These are phyloP conservation scores for Phytopythium helicoides DNA, from an alignment of 352 stramenopile genomes.

Conservation along the genomic window DNA sequence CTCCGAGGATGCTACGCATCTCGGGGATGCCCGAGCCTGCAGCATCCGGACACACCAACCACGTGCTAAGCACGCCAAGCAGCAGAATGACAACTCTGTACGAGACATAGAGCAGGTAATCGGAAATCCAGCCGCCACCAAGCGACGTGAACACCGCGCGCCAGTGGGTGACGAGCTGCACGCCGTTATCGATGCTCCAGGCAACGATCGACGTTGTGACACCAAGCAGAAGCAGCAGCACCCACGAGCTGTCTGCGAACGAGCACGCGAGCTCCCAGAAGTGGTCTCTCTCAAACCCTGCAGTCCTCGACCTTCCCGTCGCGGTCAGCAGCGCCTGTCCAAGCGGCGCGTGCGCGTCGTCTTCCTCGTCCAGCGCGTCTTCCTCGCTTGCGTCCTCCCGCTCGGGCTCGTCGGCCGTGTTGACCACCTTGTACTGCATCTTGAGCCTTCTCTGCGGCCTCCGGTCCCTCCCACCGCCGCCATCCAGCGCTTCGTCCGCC, in stretches of 20 bases:
- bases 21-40: constrained; percentile 74
- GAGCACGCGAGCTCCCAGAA: constrained; percentile 39
- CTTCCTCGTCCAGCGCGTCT: not conserved
- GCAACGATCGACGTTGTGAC: constrained; percentile 50
- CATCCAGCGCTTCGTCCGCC: constrained; percentile 50
- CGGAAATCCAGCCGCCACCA: constrained; percentile 42
- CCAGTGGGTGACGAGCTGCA: constrained; percentile 38
- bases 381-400: constrained; percentile 19
- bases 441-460: constrained; percentile 26
- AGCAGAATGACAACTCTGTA: constrained; percentile 63
- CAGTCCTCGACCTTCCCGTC: not conserved
- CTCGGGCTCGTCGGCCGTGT: constrained; percentile 25
- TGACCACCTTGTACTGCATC: constrained; percentile 6
- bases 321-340: not conserved
- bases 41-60: constrained; percentile 57
- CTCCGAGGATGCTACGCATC: constrained; percentile 75
- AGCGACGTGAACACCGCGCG: constrained; percentile 41
- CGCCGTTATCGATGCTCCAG: constrained; percentile 63
- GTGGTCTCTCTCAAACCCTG: constrained; percentile 37
- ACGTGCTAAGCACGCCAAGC: constrained; percentile 55
- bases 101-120: constrained; percentile 59
- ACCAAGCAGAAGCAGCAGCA: constrained; percentile 66
- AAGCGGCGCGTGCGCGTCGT: not conserved
- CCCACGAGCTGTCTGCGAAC: constrained; percentile 73
- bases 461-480: constrained; percentile 23